Conservation (phyloP, 1,139 yeast species). For the Pneumocystis murina region DNA sequence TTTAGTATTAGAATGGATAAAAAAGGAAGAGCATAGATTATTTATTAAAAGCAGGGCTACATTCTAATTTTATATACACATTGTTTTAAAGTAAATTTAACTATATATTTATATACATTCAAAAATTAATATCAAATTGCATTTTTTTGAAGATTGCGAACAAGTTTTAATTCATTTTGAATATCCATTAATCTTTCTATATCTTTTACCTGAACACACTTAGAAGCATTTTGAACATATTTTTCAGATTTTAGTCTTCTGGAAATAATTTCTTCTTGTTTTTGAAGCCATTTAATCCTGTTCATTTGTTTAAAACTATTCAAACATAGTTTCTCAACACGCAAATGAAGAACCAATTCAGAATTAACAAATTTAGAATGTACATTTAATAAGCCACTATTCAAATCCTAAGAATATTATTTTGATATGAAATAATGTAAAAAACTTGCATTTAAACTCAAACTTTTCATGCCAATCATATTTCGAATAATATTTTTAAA, state of each 20-base stretch:
- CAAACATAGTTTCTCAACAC: neutral
- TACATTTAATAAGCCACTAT: neutral
- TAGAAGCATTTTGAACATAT: neutral
- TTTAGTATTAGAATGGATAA: slow-evolving; percentile 6
- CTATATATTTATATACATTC: neutral
- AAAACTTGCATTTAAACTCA: neutral
- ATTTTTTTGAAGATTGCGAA: neutral
- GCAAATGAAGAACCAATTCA: neutral
- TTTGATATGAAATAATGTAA: neutral
- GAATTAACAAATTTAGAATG: neutral
- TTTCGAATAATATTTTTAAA: neutral
- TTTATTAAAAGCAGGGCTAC: slow-evolving; percentile 9
- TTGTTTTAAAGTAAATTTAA: neutral
- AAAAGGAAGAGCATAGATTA: slow-evolving; percentile 10
- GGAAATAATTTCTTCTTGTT: neutral
- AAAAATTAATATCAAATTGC: neutral
- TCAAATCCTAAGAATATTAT: neutral
- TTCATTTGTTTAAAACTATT: neutral
- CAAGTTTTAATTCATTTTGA: neutral
- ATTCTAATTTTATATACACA: slow-evolving; percentile 2
- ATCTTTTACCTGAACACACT: neutral
- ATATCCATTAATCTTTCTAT: neutral
- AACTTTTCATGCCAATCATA: neutral
- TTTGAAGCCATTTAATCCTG: neutral
- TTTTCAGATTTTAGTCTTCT: neutral